Base-by-base conservation (phyloP, 1,139 yeast genomes). In the Saccharomyces hybrid region DNA sequence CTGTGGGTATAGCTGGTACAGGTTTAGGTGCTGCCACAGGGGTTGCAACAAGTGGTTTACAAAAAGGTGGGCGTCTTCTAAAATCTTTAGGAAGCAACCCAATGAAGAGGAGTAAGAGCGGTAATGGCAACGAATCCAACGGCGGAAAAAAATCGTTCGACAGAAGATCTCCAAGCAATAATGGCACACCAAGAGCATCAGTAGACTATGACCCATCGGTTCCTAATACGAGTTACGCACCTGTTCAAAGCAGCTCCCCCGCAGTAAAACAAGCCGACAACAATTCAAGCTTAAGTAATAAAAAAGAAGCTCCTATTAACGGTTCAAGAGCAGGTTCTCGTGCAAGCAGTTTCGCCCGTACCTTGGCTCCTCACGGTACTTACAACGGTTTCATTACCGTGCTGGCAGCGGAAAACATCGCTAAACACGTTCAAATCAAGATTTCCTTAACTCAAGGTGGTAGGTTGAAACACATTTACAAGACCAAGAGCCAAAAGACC, bases 401-500 rank as follows among this genome's bases (percentile, higher is more conserved):
- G 51, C 65, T 80, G 27, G 71, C 77, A 2, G 71, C 73, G 26
- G 63, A 69, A 29, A 66, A 68, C 41, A 47, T 73, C 23, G 75
- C 73, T 5, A 66, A 66, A 31, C 61, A 68, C 46, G 69, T 83
- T 49, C 82, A 77, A 56, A 76, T 85, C 42, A 83, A 76, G 64
- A 81, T 80, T 2, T 64, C 76, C 1, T 68, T 85, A 61, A 75
- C 79, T 51, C 77, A 83, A 14, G 67, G 77, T 4, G 76, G 78
- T 6, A 82, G 78, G 60, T 73, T 76, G 53, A 85, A 81, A 64
- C 85, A 78, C 51, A 64, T 91, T 47, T 78, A 77, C 73, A 85
- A 82, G 69, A 84, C 96, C 2, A 82, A 85, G 70, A 67, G 77
- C 25, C 66, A 75, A 54, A 89, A 87, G 71, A 61, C 74, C 3